These are phyloP conservation scores for Cornus controversa DNA, from an alignment of 148 eudicot species.

Conservation along the genomic window DNA sequence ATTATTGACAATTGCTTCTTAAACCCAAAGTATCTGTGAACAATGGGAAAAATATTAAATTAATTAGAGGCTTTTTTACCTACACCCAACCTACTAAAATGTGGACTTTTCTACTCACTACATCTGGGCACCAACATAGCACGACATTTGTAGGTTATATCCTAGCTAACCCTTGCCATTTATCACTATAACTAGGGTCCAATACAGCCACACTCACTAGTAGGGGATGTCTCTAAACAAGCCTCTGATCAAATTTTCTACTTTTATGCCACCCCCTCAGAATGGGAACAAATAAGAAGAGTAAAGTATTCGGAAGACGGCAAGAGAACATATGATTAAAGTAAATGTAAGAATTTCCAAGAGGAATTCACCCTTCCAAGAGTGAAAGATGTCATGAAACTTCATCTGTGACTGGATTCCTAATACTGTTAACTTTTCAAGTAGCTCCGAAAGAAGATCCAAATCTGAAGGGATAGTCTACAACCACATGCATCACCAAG, in stretches of 20 bases:
- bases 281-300: background rate
- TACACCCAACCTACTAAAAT: background rate
- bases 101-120: background rate
- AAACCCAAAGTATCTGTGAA: too few species aligned
- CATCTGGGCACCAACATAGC: background rate
- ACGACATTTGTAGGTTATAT: background rate
- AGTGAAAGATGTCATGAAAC: too few species aligned
- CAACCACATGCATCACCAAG: background rate
- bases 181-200: background rate
- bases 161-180: too few species aligned
- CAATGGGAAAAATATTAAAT: background rate
- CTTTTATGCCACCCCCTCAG: background rate
- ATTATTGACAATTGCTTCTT: background rate
- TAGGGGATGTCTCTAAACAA: background rate
- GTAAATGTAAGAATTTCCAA: background rate
- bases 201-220: too few species aligned
- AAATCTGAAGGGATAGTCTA: background rate
- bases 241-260: background rate
- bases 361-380: too few species aligned
- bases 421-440: too few species aligned
- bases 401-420: background rate
- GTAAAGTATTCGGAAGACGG: background rate
- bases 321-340: background rate
- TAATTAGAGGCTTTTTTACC: background rate
- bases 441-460: too few species aligned